Percentiles rank a stretch among this genome's conserved stretches.
These are phyloP conservation scores for Fraxinus pennsylvanica DNA, from an alignment of 257 asterid species.

Conservation along the genomic window DNA sequence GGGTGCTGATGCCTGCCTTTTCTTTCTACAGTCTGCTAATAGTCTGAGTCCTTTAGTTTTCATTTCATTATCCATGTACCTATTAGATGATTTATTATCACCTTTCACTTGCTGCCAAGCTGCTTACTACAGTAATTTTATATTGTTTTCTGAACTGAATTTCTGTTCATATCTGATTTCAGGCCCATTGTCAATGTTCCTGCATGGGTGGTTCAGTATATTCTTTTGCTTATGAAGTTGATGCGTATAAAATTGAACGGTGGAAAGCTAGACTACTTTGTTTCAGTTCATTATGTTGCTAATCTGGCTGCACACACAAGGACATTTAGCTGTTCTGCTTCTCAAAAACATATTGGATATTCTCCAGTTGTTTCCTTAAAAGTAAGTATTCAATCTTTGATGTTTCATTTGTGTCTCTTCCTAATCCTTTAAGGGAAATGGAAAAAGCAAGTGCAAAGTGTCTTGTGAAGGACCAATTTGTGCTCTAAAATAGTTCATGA, in stretches of 20 bases:
- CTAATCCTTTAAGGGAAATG: constrained; percentile 11
- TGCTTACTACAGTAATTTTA: constrained; percentile 12
- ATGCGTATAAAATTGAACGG: constrained; percentile 42
- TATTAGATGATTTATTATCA: neutral
- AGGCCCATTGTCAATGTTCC: constrained; percentile 78
- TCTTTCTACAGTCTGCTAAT: constrained; percentile 4
- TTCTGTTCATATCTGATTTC: constrained; percentile 30
- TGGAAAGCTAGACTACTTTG: constrained; percentile 40
- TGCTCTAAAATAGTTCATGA: neutral
- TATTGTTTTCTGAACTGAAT: constrained; percentile 25
- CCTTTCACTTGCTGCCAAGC: neutral
- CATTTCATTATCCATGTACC: constrained; percentile 2
- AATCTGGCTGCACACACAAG: constrained; percentile 61
- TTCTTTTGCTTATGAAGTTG: constrained; percentile 43
- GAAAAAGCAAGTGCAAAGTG: neutral
- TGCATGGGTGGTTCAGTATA: constrained; percentile 35
- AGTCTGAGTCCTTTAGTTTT: constrained; percentile 19
- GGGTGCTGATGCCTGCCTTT: constrained; percentile 1
- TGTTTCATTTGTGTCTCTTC: constrained; percentile 16
- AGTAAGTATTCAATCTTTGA: constrained; percentile 42
- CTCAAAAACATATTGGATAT: constrained; percentile 67
- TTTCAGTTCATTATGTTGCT: constrained; percentile 44
- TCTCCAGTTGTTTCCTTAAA: constrained; percentile 69
- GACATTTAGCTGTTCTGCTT: constrained; percentile 75
- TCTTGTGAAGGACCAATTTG: neutral